Percentiles rank a stretch among this genome's conserved stretches.
Evolutionary conservation across 129 eudicot species (phyloP).

Genomic region (Artemisia annua): DNA sequence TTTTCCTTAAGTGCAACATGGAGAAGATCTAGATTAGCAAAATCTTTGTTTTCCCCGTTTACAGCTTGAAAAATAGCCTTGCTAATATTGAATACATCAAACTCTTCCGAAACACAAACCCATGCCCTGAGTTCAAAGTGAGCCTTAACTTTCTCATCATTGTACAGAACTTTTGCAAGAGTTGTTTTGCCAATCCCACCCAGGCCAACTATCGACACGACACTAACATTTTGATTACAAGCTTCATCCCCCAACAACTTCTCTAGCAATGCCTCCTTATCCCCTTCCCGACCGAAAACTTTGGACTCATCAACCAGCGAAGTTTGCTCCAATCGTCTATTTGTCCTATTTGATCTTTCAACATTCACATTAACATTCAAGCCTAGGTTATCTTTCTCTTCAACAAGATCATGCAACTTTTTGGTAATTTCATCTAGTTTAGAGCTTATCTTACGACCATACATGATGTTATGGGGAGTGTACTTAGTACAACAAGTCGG

Average conservation of each 20-base stretch:
- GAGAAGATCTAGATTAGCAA: constrained; percentile 25
- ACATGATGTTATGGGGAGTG: too few species aligned
- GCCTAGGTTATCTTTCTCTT: too few species aligned
- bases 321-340: not conserved
- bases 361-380: too few species aligned
- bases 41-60: not conserved
- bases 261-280: not conserved
- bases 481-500: too few species aligned
- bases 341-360: too few species aligned
- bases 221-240: not conserved
- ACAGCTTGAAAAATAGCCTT: not conserved
- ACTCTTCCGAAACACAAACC: not conserved
- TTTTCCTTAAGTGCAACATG: constrained; percentile 18
- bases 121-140: constrained; percentile 1
- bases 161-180: not conserved
- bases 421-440: too few species aligned
- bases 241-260: not conserved
- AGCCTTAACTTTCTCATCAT: not conserved
- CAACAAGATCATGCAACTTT: too few species aligned
- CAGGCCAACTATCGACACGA: constrained; percentile 1
- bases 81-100: not conserved
- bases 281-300: not conserved
- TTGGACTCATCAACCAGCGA: not conserved
- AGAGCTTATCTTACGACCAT: too few species aligned
- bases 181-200: constrained; percentile 4